These are phyloP conservation scores for Chlamydomonas sphaeroides DNA, from an alignment of 139 green algal genomes.

Conservation along the genomic window DNA sequence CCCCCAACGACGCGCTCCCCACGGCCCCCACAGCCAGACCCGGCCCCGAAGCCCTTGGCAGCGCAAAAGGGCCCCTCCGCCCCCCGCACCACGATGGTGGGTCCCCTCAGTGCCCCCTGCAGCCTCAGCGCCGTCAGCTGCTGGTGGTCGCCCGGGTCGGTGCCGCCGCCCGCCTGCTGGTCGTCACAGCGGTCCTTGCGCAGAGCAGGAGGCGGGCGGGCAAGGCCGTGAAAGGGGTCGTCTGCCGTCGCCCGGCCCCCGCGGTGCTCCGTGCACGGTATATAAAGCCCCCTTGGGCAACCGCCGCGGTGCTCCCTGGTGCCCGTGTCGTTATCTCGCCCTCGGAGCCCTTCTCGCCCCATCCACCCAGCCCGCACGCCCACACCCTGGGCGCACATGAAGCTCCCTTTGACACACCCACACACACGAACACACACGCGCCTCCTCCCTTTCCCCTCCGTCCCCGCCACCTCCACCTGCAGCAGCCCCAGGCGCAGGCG, in stretches of 20 bases:
- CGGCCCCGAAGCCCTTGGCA: too few relatives aligned
- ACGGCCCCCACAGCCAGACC: too few relatives aligned
- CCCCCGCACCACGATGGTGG: slow-evolving; percentile 14
- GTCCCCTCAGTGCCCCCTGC: not conserved
- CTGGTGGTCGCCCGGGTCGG: not conserved
- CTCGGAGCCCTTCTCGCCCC: not conserved
- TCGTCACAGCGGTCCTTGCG: slow-evolving; percentile 10
- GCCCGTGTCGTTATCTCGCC: too few relatives aligned
- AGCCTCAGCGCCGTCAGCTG: slow-evolving; percentile 15
- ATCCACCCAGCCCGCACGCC: not conserved
- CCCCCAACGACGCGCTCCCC: too few relatives aligned
- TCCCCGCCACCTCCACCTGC: not conserved
- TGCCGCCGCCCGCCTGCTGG: not conserved
- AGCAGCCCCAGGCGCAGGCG: slow-evolving; percentile 20
- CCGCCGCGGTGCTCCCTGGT: too few relatives aligned
- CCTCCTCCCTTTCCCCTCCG: not conserved
- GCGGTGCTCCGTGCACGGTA: too few relatives aligned
- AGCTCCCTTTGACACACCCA: too few relatives aligned
- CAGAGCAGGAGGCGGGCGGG: not conserved
- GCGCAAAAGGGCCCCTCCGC: too few relatives aligned
- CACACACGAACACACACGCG: not conserved
- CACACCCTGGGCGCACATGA: too few relatives aligned
- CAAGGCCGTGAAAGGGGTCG: too few relatives aligned
- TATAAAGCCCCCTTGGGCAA: too few relatives aligned
- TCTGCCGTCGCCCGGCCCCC: too few relatives aligned